Base-by-base conservation (phyloP, 2,329 filamentous ascomycete species). In the Trichoderma aggressivum region DNA sequence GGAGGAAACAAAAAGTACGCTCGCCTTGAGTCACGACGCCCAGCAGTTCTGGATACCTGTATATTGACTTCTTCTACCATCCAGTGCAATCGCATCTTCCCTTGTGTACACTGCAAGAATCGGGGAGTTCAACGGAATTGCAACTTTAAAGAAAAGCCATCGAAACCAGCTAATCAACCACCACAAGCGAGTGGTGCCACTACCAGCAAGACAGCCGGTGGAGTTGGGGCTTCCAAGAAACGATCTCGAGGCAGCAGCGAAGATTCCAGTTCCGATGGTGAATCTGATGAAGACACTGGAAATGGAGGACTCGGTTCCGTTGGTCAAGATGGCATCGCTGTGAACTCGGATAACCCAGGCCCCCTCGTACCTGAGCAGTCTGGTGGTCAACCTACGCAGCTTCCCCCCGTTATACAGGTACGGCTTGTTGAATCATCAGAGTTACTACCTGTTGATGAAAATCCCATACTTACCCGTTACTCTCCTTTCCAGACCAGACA, bases 1-100 rank as follows among this genome's bases (percentile, higher is more conserved):
- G 80, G 50, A 76, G 80, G 65, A 82, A 82, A 74, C 80, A 82
- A 76, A 82, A 81, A 76, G 80, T 79, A 72, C 18, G 72, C n/a
- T n/a, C n/a, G n/a, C 14, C 7, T 0, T 47, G 18, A 55, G 1
- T 26, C 36, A 34, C 55, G 34, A 53, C 21, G 11, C 11, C 47
- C 11, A 53, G 47, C 24, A 26, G 53, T 47, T 21, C 5, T 10
- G 21, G 50, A 32, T 5, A 43, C 39, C 12, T 34, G 0, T 43
- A 14, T 11, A 21, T 21, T 71, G 28, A 66, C 14, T 4, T 53
- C 39, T 30, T 30, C 16, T 58, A n/a, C 26, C 28, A 18, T 43
- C 43, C 34, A 80, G 78, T 80, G 79, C 72, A 78, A 78, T 70
- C 77, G 78, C 3, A 75, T 78, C 72, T 80, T 77, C 77, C 79